Evolutionary conservation across 257 asterid genomes (phyloP).

Genomic region (Primulina eburnea): DNA sequence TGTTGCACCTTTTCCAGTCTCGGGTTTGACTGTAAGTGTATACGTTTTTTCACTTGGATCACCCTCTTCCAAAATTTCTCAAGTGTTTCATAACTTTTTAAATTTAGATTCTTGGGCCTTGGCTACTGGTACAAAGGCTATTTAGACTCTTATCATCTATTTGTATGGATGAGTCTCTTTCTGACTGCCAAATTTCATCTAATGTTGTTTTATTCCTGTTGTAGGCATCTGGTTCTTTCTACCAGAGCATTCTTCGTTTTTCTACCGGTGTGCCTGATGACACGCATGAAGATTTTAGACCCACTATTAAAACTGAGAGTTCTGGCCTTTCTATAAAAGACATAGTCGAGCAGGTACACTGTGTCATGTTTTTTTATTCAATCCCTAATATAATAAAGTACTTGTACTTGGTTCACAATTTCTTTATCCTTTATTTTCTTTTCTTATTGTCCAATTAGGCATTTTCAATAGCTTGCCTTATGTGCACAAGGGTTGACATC

Average conservation of each 20-base stretch:
- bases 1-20: slow-evolving; percentile 45
- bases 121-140: neutral
- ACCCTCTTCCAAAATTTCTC: neutral
- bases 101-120: neutral
- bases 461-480: neutral
- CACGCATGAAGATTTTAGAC: slow-evolving; percentile 82
- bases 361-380: slow-evolving; percentile 1
- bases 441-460: neutral
- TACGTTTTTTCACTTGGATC: neutral
- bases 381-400: neutral
- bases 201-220: slow-evolving; percentile 19
- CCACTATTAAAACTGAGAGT: slow-evolving; percentile 56
- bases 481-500: neutral
- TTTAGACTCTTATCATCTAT: neutral
- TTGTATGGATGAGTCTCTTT: neutral
- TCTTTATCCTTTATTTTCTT: slow-evolving; percentile 1
- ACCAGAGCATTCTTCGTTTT: slow-evolving; percentile 36
- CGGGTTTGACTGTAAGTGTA: slow-evolving; percentile 32
- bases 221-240: slow-evolving; percentile 53
- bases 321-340: slow-evolving; percentile 58
- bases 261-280: slow-evolving; percentile 63
- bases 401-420: neutral
- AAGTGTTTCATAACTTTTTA: neutral
- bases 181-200: slow-evolving; percentile 11
- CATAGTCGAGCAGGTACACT: slow-evolving; percentile 75